A percentile compares a stretch with the other conserved stretches of the same genome.
phyloP scores from a whole-genome alignment of 345 rosid species.

The Populus deltoides region DNA sequence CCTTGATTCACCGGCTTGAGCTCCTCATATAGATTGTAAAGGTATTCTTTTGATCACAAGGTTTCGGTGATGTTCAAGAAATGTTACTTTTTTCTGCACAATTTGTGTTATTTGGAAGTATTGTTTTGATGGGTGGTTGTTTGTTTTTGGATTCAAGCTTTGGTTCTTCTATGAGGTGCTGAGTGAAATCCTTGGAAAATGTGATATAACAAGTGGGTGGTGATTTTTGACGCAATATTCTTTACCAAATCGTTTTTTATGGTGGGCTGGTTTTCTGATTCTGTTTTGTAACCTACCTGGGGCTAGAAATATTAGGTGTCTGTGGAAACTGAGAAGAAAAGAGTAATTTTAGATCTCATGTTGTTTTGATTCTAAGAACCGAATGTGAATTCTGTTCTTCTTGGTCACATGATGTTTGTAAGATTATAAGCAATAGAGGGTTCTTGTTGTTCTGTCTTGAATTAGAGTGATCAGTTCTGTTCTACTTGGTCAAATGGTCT shows the following conservation, averaged over 20 bases:
- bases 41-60: slow-evolving; percentile 24
- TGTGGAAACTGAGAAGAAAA: not conserved
- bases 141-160: slow-evolving; percentile 10
- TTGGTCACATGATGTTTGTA: not conserved
- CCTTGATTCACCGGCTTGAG: slow-evolving; percentile 8
- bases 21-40: not conserved
- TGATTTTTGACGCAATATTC: not conserved
- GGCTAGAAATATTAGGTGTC: not conserved
- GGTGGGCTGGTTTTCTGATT: not conserved
- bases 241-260: not conserved
- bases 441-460: not conserved
- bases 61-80: not conserved
- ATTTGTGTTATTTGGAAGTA: not conserved
- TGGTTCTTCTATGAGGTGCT: not conserved
- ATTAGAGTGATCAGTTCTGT: not conserved
- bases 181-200: not conserved
- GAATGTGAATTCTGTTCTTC: slow-evolving; percentile 5
- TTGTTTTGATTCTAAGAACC: not conserved
- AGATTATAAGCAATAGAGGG: not conserved
- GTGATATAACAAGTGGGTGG: slow-evolving; percentile 14
- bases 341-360: slow-evolving; percentile 6
- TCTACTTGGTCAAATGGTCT: not conserved
- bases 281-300: not conserved
- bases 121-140: not conserved
- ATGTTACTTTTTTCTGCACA: not conserved